Evolutionary conservation across 2,329 filamentous ascomycete genomes (phyloP), one percentile per base, ranked within the genome.

Genomic region (Diaporthe vexans): DNA sequence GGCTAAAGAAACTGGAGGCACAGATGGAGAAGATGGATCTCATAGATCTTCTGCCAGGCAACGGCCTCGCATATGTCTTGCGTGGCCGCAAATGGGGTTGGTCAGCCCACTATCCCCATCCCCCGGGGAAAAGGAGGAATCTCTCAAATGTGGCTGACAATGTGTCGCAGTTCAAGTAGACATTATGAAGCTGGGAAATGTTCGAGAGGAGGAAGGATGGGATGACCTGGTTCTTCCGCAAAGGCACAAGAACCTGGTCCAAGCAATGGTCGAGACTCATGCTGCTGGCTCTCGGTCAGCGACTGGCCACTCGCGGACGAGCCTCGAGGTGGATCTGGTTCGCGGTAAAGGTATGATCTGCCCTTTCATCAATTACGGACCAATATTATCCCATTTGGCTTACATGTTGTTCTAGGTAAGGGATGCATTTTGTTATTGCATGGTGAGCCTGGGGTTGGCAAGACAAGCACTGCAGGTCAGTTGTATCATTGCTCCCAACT

Each of bases 51-150:
- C 72, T 81, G 10, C 79, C 79, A 1, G 78, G 78, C 1, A 29
- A 56, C 1, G 77, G 80, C 0, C 74, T 74, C 7, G 81, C 76
- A 1, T 82, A 78, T 43, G 78, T 77, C 0, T 71, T 82, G 17
- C 74, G 80, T 9, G 78, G 75, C 37, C 76, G 80, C 1, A 81
- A 78, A 77, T 82, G 80, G 80, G 77, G 79, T 80, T 76, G 74
- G 76, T 77, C 24, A 29, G 8, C 29, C 29, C 29, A 29, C 29
- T 5, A 29, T 29, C 29, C 29, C 29, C 29, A 3, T 29, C 29
- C 29, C 29, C 29, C 29, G 29, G 29, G 29, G 29, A 29, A 3
- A 5, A 29, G 29, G 29, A 5, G 29, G 29, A 29, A 29, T 29
- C 29, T 29, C 17, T 46, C 15, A 21, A 43, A 46, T 48, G 7